Conservation (phyloP, 345 rosid species). For the Raphanus raphanistrum region DNA sequence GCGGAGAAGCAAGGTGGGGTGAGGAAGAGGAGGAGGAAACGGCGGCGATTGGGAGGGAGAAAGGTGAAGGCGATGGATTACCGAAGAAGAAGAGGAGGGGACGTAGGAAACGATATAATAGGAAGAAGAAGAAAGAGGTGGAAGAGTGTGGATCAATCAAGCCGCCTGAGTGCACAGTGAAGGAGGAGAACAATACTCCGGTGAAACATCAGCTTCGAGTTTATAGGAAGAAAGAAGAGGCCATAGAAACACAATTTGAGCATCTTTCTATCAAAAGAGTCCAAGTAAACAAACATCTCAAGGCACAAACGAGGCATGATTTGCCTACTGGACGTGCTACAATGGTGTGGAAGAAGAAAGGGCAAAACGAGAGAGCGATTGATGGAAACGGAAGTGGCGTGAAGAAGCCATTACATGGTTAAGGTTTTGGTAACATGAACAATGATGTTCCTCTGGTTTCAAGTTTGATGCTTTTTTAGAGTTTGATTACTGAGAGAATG, state of each 20-base stretch:
- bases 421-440: neutral
- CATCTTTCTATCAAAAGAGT: slow-evolving; percentile 3
- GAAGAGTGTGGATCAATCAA: slow-evolving; percentile 10
- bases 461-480: neutral
- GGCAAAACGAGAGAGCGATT: neutral
- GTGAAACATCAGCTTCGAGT: slow-evolving; percentile 10
- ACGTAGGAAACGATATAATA: neutral
- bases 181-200: slow-evolving; percentile 12
- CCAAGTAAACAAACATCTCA: neutral
- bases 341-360: slow-evolving; percentile 43
- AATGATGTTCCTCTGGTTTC: neutral
- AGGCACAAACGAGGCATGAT: neutral
- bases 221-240: neutral
- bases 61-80: neutral
- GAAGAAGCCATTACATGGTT: neutral
- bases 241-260: slow-evolving; percentile 6
- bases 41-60: slow-evolving; percentile 4
- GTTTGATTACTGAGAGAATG: neutral
- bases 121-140: slow-evolving; percentile 18
- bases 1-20: slow-evolving; percentile 2
- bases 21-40: slow-evolving; percentile 4
- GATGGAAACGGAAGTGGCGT: slow-evolving; percentile 21
- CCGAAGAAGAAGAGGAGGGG: neutral
- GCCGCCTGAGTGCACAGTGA: neutral
- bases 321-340: neutral